Evolutionary conservation across 352 stramenopile species (phyloP).

Genomic region (Globisporangium solare): DNA sequence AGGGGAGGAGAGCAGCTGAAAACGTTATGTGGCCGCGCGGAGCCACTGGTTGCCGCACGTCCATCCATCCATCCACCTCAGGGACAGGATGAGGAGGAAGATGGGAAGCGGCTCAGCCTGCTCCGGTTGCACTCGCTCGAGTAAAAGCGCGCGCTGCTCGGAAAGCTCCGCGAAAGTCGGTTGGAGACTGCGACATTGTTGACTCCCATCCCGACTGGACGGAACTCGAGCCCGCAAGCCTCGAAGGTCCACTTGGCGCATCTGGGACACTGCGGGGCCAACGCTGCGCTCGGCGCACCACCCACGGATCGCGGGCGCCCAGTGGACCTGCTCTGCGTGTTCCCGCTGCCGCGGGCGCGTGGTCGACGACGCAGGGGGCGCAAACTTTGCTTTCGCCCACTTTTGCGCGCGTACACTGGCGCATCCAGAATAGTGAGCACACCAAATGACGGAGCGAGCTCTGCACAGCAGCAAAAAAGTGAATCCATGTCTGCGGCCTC

Average conservation of each 20-base stretch:
- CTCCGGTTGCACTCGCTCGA: neutral
- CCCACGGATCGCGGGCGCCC: too few relatives aligned
- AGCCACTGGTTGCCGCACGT: neutral
- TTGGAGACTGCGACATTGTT: neutral
- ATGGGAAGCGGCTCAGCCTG: neutral
- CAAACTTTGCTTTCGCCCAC: too few relatives aligned
- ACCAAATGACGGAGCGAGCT: too few relatives aligned
- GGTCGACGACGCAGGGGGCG: too few relatives aligned
- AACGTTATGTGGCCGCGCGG: neutral
- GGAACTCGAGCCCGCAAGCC: neutral
- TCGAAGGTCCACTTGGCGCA: neutral
- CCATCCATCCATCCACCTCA: slow-evolving; percentile 6
- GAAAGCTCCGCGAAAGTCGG: neutral
- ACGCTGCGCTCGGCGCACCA: neutral
- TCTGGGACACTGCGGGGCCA: neutral
- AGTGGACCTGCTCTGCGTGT: too few relatives aligned
- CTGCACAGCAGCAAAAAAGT: neutral
- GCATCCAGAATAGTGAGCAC: too few relatives aligned
- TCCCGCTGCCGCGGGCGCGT: too few relatives aligned
- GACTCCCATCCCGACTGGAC: neutral
- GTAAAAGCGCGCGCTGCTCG: too few relatives aligned
- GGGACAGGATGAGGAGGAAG: neutral
- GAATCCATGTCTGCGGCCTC: too few relatives aligned
- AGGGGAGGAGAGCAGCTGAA: neutral
- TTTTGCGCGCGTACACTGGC: too few relatives aligned